These are phyloP conservation scores for Aureobasidium leucospermi DNA, from an alignment of 2,329 filamentous ascomycete genomes.

Conservation along the genomic window DNA sequence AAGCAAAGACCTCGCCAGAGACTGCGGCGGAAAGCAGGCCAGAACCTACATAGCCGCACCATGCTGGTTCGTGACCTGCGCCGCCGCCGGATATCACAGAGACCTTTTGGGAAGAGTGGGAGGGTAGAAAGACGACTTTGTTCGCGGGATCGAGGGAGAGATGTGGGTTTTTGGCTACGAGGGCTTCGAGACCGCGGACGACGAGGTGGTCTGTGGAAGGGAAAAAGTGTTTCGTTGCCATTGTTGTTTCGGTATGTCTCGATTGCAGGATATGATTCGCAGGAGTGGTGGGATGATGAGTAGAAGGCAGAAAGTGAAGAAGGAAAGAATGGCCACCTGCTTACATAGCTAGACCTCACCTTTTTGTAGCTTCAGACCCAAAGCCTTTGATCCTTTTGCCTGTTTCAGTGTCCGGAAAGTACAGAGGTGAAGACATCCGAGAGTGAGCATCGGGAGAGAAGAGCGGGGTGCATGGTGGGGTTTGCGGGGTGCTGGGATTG, in stretches of 20 bases:
- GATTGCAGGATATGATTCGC: neutral
- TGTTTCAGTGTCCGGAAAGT: neutral
- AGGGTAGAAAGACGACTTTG: constrained; percentile 42
- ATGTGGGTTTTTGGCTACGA: constrained; percentile 39
- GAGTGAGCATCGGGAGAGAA: neutral
- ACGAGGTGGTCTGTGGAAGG: constrained; percentile 44
- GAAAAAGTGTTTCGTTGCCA: constrained; percentile 51
- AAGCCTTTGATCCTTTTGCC: neutral
- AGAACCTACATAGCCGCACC: constrained; percentile 43
- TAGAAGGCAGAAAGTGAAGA: neutral
- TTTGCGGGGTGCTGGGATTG: neutral
- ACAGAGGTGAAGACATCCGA: neutral
- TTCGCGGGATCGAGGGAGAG: constrained; percentile 39
- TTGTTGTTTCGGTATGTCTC: constrained; percentile 20
- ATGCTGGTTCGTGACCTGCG: constrained; percentile 43
- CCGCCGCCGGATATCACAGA: constrained; percentile 42
- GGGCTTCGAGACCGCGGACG: constrained; percentile 39
- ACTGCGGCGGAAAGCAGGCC: constrained; percentile 43
- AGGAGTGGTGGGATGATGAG: neutral
- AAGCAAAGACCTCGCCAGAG: constrained; percentile 43
- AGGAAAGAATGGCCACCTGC: neutral
- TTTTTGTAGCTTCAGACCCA: neutral
- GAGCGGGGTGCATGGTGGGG: constrained; percentile 7
- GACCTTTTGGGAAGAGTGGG: constrained; percentile 37
- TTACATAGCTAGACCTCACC: neutral